Base-by-base conservation (phyloP, 2,329 filamentous ascomycete genomes). In the Amesomyces nigricolor region DNA sequence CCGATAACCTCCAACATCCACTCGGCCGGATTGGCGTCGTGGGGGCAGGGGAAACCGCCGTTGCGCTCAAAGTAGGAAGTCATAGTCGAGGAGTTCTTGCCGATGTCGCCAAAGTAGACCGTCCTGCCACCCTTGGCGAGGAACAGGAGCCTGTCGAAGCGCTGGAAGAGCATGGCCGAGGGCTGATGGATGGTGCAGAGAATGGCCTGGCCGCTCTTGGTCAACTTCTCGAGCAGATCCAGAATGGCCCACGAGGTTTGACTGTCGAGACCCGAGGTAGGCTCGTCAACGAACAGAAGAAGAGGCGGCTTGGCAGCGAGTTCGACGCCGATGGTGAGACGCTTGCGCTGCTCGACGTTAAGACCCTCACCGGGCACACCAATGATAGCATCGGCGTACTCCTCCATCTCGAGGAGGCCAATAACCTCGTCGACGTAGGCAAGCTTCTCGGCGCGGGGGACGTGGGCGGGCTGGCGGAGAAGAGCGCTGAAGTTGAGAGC, bases 181-280 rank as follows among this genome's bases (percentile, higher is more conserved):
- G 92, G 92, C 71, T 97, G 92, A 70, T 97, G 92, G 58, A 96
- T 96, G 0, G 92, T 96, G 74, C 91, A 96, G n/a, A 96, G 83
- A 71, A 96, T 89, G 50, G 92, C 91, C 69, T 95, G 90, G 14
- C 92, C 91, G 60, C 85, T 87, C 70, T 92, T 88, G 64, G 90
- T 90, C 35, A 96, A 78, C 72, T 95, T 96, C 71, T 95, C 87
- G 40, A 97, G 80, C 10, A 96, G 80, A 69, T 90, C 86, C 45
- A 91, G 79, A 67, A 96, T 96, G 61, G 89, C 88, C 89, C 90
- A 96, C 0, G 91, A 92, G 1, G 91, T 95, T 71, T 96, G 91
- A 66, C 85, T 89, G 71, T 96, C 92, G 17, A 96, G 83, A 76
- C 92, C 92, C 29, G 91, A 96, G 3, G 91, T 96, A 13, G 92